A percentile compares a stretch with the other conserved stretches of the same genome.
phyloP scores from a whole-genome alignment of 2,329 filamentous ascomycete genomes.

The Alternaria sp. region DNA sequence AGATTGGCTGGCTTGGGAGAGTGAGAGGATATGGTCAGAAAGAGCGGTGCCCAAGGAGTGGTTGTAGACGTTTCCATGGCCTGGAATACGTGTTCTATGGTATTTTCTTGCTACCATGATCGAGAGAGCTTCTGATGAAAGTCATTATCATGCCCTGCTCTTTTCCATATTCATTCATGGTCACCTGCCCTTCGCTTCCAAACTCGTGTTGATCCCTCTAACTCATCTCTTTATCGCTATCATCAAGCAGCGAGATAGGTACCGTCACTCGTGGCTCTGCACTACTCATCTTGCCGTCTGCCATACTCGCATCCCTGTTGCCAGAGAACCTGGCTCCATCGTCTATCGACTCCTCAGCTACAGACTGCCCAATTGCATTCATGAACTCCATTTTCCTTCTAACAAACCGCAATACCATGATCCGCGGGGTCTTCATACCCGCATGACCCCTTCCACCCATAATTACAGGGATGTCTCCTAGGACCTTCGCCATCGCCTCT shows the following conservation, averaged over 20 bases:
- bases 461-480: background rate
- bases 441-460: background rate
- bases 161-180: background rate
- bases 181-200: background rate
- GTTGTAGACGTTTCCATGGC: conserved; percentile 27
- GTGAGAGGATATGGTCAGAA: conserved; percentile 62
- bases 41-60: conserved; percentile 48
- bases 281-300: background rate
- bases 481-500: conserved; percentile 2
- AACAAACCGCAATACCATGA: background rate
- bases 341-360: background rate
- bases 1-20: conserved; percentile 98
- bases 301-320: background rate
- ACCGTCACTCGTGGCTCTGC: background rate
- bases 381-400: background rate
- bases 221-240: background rate
- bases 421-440: background rate
- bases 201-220: background rate
- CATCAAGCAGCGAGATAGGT: background rate
- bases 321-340: background rate
- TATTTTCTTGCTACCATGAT: background rate
- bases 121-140: background rate
- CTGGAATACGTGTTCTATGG: background rate
- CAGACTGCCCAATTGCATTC: background rate
- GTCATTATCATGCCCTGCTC: background rate